Percentiles rank a stretch among this genome's conserved stretches.
Evolutionary conservation across 2,329 filamentous ascomycete species (phyloP).

Genomic region (Teratosphaeria pseudoeucalypti): DNA sequence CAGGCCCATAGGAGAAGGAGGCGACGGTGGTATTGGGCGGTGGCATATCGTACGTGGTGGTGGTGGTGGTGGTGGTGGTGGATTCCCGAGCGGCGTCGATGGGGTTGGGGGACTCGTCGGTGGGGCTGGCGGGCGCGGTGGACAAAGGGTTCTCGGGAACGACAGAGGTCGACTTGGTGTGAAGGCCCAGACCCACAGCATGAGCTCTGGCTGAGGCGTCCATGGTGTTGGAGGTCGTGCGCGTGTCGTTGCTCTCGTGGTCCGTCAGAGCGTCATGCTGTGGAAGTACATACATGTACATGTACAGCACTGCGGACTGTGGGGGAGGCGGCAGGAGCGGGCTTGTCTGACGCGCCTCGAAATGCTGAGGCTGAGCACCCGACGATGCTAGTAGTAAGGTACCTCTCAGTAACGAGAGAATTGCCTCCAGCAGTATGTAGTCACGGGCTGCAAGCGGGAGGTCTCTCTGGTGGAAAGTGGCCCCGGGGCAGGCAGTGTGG

Average conservation of each 20-base stretch:
- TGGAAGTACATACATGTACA: not conserved
- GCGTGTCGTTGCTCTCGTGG: not conserved
- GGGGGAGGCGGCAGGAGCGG: not conserved
- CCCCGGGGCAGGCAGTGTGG: not conserved
- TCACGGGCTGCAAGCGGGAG: too few species aligned
- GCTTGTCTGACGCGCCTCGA: too few species aligned
- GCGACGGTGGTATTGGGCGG: slow-evolving; percentile 37
- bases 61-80: slow-evolving; percentile 10
- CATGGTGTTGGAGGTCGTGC: not conserved
- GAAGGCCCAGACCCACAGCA: not conserved
- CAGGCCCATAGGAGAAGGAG: slow-evolving; percentile 52
- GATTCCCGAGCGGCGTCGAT: slow-evolving; percentile 1
- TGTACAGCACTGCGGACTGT: not conserved
- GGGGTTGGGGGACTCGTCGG: slow-evolving; percentile 11
- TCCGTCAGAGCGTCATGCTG: not conserved
- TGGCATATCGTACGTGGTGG: slow-evolving; percentile 11
- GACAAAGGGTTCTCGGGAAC: slow-evolving; percentile 10
- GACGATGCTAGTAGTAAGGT: not conserved
- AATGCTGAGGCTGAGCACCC: too few species aligned
- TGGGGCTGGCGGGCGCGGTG: slow-evolving; percentile 24
- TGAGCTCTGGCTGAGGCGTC: not conserved
- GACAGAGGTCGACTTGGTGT: not conserved
- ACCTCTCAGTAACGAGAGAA: too few species aligned
- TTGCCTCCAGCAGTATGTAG: too few species aligned
- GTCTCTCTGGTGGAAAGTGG: too few species aligned